These are phyloP conservation scores for Limonium bicolor DNA, from an alignment of 148 eudicot species.

Conservation along the genomic window DNA sequence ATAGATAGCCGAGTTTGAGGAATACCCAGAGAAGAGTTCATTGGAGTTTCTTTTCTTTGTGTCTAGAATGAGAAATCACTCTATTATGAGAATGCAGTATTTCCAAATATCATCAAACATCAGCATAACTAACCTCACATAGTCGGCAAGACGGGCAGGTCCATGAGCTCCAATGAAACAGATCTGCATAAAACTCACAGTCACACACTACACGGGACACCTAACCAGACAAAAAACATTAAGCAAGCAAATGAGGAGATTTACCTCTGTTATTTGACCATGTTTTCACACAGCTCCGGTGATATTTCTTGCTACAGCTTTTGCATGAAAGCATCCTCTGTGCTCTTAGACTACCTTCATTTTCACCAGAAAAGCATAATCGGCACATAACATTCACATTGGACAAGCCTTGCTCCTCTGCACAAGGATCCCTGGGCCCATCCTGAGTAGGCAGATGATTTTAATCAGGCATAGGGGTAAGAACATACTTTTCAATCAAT, in stretches of 20 bases:
- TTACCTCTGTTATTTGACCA: slow-evolving; percentile 92
- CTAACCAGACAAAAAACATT: too few species aligned
- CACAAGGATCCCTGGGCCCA: slow-evolving; percentile 29
- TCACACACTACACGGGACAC: neutral
- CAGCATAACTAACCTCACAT: slow-evolving; percentile 50
- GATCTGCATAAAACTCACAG: slow-evolving; percentile 33
- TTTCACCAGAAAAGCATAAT: slow-evolving; percentile 78
- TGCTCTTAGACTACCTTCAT: slow-evolving; percentile 84
- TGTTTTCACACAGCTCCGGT: slow-evolving; percentile 69
- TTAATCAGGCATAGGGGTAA: too few species aligned
- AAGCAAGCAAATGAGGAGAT: neutral
- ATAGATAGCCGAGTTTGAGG: too few species aligned
- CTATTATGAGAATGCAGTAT: too few species aligned
- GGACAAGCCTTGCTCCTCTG: slow-evolving; percentile 51
- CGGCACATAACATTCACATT: slow-evolving; percentile 76
- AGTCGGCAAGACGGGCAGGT: slow-evolving; percentile 84
- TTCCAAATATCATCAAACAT: neutral
- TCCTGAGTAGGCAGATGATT: slow-evolving; percentile 23
- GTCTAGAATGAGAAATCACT: too few species aligned
- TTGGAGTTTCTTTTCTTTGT: too few species aligned
- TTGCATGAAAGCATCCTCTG: slow-evolving; percentile 80
- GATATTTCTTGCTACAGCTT: slow-evolving; percentile 87
- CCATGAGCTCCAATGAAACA: slow-evolving; percentile 99
- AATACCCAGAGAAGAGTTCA: too few species aligned
- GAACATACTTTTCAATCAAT: too few species aligned